A percentile compares a stretch with the other conserved stretches of the same genome.
Conservation (phyloP, 2,329 filamentous ascomycete species). For the Cercospora canescens region DNA sequence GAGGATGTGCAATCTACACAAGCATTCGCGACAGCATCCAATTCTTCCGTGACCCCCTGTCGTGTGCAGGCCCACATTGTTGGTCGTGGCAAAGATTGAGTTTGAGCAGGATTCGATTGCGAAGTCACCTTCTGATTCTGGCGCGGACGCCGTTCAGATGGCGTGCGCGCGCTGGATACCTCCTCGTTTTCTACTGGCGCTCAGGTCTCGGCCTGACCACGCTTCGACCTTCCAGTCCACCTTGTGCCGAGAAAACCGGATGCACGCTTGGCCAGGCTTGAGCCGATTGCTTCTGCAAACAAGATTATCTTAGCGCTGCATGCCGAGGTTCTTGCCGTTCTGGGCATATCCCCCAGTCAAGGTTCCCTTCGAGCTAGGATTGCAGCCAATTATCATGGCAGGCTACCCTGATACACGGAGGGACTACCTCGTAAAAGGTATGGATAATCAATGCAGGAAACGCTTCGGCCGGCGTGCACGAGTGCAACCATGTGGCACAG, state of each 20-base stretch:
- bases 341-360: not conserved
- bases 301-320: slow-evolving; percentile 1
- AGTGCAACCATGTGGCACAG: not conserved
- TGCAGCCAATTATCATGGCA: not conserved
- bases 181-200: not conserved
- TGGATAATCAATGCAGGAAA: not conserved
- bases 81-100: slow-evolving; percentile 28
- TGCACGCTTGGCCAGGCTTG: not conserved
- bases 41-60: not conserved
- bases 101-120: not conserved
- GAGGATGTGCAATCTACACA: too few species aligned
- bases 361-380: not conserved
- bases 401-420: not conserved
- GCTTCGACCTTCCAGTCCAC: not conserved
- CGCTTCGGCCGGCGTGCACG: not conserved
- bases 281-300: not conserved
- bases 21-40: too few species aligned
- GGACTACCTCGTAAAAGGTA: slow-evolving; percentile 1
- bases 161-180: not conserved
- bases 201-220: not conserved
- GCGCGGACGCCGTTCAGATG: not conserved
- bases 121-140: slow-evolving; percentile 4
- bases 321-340: not conserved
- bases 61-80: not conserved
- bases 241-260: not conserved